Percentiles rank a stretch among this genome's conserved stretches.
These are phyloP conservation scores for Aspergillus japonicus DNA, from an alignment of 2,329 filamentous ascomycete genomes.

Conservation along the genomic window DNA sequence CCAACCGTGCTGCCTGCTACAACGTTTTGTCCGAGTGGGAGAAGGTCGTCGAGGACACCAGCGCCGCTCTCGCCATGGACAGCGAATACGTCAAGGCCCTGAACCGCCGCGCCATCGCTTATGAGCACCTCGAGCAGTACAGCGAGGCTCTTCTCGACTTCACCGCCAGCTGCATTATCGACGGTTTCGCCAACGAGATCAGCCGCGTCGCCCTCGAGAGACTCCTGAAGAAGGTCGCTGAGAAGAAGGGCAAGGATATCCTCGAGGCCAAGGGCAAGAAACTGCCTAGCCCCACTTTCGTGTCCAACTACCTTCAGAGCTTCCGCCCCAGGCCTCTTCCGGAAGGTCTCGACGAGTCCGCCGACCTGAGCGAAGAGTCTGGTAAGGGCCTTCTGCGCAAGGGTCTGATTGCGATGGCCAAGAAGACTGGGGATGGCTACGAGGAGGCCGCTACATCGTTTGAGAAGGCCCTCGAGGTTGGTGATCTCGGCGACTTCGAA, in stretches of 20 bases:
- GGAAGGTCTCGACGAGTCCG: slow-evolving; percentile 75
- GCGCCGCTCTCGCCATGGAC: slow-evolving; percentile 88
- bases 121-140: slow-evolving; percentile 87
- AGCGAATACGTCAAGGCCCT: slow-evolving; percentile 96
- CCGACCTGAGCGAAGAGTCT: slow-evolving; percentile 72
- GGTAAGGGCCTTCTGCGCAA: slow-evolving; percentile 84
- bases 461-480: slow-evolving; percentile 80
- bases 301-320: slow-evolving; percentile 98
- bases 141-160: slow-evolving; percentile 96
- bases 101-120: slow-evolving; percentile 93
- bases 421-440: slow-evolving; percentile 88
- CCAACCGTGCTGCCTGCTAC: slow-evolving; percentile 95
- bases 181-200: slow-evolving; percentile 88
- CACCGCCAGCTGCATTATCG: slow-evolving; percentile 98
- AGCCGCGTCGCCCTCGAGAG: slow-evolving; percentile 89
- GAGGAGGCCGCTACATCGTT: slow-evolving; percentile 84
- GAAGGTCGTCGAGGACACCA: slow-evolving; percentile 95
- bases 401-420: slow-evolving; percentile 75
- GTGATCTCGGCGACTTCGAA: slow-evolving; percentile 76
- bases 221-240: slow-evolving; percentile 92
- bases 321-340: slow-evolving; percentile 84
- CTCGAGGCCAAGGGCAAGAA: slow-evolving; percentile 76
- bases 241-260: slow-evolving; percentile 89
- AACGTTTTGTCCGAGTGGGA: slow-evolving; percentile 92
- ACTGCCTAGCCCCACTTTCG: slow-evolving; percentile 92